A percentile compares a stretch with the other conserved stretches of the same genome.
Evolutionary conservation across 2,329 filamentous ascomycete species (phyloP).

Genomic region (Furcasterigmium sp.): DNA sequence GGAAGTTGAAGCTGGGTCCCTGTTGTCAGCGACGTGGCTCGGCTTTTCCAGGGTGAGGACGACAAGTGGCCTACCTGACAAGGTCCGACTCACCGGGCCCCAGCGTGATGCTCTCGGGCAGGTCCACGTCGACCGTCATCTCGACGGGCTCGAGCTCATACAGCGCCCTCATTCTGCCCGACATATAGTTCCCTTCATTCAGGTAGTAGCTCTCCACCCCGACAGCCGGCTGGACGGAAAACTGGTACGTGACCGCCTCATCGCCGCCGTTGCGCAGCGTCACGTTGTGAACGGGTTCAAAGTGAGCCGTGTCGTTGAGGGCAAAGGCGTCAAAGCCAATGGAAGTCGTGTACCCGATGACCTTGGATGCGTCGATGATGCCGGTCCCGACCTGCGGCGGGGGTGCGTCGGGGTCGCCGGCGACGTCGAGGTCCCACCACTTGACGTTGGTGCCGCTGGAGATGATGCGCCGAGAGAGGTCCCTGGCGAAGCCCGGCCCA

Average conservation of each 20-base stretch:
- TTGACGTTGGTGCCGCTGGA: slow-evolving; percentile 20
- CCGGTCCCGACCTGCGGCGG: slow-evolving; percentile 39
- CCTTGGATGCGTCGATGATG: slow-evolving; percentile 37
- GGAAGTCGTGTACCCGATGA: slow-evolving; percentile 31
- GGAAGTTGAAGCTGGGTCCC: background rate
- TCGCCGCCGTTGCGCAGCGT: slow-evolving; percentile 28
- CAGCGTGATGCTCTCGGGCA: background rate
- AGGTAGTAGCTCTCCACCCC: slow-evolving; percentile 29
- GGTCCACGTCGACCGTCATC: background rate
- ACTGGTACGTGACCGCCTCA: slow-evolving; percentile 23
- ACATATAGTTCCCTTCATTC: background rate
- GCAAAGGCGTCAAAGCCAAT: slow-evolving; percentile 35
- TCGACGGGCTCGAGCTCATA: background rate
- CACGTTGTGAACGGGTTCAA: slow-evolving; percentile 24
- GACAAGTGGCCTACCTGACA: slow-evolving; percentile 3
- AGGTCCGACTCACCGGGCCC: slow-evolving; percentile 3
- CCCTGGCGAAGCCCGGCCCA: slow-evolving; percentile 20
- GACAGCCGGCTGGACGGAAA: slow-evolving; percentile 18
- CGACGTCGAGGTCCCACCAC: slow-evolving; percentile 17
- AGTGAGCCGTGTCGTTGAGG: slow-evolving; percentile 41
- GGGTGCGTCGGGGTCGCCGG: slow-evolving; percentile 16
- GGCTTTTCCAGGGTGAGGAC: background rate
- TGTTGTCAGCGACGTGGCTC: background rate
- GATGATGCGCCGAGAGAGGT: slow-evolving; percentile 21
- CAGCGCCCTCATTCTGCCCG: background rate